These are phyloP conservation scores for Aspergillus nidulans DNA, from an alignment of 495 filamentous ascomycete genomes.

Conservation along the genomic window DNA sequence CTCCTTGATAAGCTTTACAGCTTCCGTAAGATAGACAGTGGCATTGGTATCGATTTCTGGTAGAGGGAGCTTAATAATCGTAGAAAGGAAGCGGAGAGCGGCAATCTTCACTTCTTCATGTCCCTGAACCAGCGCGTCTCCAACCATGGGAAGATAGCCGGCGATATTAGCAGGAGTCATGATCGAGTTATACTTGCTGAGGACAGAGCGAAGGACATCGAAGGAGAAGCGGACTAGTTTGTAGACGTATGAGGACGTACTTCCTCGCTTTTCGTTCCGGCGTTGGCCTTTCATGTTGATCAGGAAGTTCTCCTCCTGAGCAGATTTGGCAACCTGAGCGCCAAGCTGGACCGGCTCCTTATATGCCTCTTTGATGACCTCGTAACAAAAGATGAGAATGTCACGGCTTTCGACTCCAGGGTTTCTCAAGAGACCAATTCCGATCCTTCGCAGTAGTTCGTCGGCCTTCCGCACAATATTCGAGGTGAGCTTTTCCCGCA, in stretches of 20 bases:
- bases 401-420: slow-evolving; percentile 67
- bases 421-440: slow-evolving; percentile 77
- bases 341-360: slow-evolving; percentile 37
- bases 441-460: slow-evolving; percentile 78
- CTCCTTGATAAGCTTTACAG: slow-evolving; percentile 72
- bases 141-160: slow-evolving; percentile 83
- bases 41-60: slow-evolving; percentile 63
- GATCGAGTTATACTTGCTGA: slow-evolving; percentile 76
- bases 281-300: slow-evolving; percentile 70
- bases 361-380: slow-evolving; percentile 85
- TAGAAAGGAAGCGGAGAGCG: slow-evolving; percentile 73
- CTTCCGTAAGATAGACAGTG: slow-evolving; percentile 75
- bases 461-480: slow-evolving; percentile 83
- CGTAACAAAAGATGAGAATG: slow-evolving; percentile 86
- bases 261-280: slow-evolving; percentile 55
- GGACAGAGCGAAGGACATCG: slow-evolving; percentile 72
- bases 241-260: slow-evolving; percentile 69
- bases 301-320: slow-evolving; percentile 66
- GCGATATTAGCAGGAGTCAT: slow-evolving; percentile 72
- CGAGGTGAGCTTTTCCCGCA: slow-evolving; percentile 76
- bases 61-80: slow-evolving; percentile 80
- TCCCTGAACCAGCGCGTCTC: slow-evolving; percentile 72
- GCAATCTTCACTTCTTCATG: slow-evolving; percentile 90
- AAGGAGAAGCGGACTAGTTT: slow-evolving; percentile 84
- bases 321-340: slow-evolving; percentile 44